Conservation (phyloP, 345 rosid genomes). For the Barbarea vulgaris region DNA sequence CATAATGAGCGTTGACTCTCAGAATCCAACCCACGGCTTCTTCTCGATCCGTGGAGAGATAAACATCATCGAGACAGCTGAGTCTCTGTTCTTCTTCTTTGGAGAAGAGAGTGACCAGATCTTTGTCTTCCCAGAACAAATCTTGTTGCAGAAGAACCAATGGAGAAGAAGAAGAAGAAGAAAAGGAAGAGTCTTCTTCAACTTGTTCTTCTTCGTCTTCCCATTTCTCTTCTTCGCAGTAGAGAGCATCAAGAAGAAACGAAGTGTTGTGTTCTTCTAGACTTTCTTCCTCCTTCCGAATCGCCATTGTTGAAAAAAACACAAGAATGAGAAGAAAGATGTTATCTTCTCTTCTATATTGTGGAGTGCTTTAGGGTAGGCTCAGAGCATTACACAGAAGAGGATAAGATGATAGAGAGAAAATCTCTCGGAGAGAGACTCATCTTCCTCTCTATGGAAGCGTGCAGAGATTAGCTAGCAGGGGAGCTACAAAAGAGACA, state of each 20-base stretch:
- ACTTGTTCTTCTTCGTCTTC: slow-evolving; percentile 48
- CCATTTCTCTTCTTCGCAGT: slow-evolving; percentile 78
- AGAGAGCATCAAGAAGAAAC: slow-evolving; percentile 58
- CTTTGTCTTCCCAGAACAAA: slow-evolving; percentile 76
- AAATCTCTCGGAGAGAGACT: slow-evolving; percentile 40
- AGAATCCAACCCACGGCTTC: slow-evolving; percentile 85
- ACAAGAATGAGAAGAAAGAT: slow-evolving; percentile 45
- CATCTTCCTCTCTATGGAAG: slow-evolving; percentile 35
- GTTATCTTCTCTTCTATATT: slow-evolving; percentile 21
- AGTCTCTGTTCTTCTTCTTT: slow-evolving; percentile 56
- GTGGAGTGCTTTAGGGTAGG: slow-evolving; percentile 2
- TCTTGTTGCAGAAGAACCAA: slow-evolving; percentile 58
- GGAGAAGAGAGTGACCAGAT: slow-evolving; percentile 64
- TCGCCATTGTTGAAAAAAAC: slow-evolving; percentile 53
- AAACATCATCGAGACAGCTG: slow-evolving; percentile 32
- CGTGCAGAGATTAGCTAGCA: slow-evolving; percentile 33
- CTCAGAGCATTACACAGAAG: slow-evolving; percentile 39
- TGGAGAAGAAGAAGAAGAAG: slow-evolving; percentile 41
- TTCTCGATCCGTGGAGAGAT: slow-evolving; percentile 50
- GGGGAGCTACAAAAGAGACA: slow-evolving; percentile 38
- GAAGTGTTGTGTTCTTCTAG: slow-evolving; percentile 39
- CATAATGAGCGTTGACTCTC: slow-evolving; percentile 61
- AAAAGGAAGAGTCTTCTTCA: slow-evolving; percentile 32
- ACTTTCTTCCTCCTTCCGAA: slow-evolving; percentile 36
- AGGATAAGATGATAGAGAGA: slow-evolving; percentile 32